Evolutionary conservation across 352 stramenopile genomes (phyloP), one percentile per base, ranked within the genome.

Genomic region (Saprolegnia parasitica): DNA sequence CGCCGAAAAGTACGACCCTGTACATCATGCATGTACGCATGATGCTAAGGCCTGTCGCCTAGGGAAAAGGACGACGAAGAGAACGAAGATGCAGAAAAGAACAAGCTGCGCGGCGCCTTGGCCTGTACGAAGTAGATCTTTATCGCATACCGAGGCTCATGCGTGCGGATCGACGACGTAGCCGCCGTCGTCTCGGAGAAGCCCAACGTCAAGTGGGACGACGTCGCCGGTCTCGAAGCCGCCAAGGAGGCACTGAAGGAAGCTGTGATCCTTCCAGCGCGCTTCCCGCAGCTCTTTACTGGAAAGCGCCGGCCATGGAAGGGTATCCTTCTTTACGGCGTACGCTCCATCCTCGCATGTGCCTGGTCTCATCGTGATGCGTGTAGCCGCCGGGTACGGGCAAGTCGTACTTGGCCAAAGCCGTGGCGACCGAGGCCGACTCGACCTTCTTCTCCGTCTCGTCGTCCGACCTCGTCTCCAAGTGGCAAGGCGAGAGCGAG

Each of bases 181-280:
- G 88, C 87, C 40, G 87, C 86, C 46, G 82, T 96, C 35, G 77
- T 96, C 18, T 81, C 82, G 5, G 88, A 96, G 70, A 96, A 96
- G 65, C 96, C 96, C 0, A 97, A 98, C 76, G 89, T 99, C 18
- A 97, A 97, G 68, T 98, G 92, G 92, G 90, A 98, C 29, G 97
- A 99, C 73, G 97, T 99, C 20, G 97, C 97, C 32, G 97, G 97
- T 49, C 77, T 99, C 26, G 95, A 98, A 55, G 81, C 82, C 42
- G 97, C 97, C 0, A 99, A 99, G 74, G 94, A 98, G 37, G 90
- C 94, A 20, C 75, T 99, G n/a, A 99, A 99, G 75, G 97, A 99
- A 75, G 96, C 96, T n/a, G 96, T 99, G 10, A 99, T 99, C 67
- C 77, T 99, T 39, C 96, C 97, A 24, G 85, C 87, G 5, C 81